Evolutionary conservation across 352 stramenopile species (phyloP), one percentile per base, ranked within the genome.

Genomic region (Blastocystis hominis): DNA sequence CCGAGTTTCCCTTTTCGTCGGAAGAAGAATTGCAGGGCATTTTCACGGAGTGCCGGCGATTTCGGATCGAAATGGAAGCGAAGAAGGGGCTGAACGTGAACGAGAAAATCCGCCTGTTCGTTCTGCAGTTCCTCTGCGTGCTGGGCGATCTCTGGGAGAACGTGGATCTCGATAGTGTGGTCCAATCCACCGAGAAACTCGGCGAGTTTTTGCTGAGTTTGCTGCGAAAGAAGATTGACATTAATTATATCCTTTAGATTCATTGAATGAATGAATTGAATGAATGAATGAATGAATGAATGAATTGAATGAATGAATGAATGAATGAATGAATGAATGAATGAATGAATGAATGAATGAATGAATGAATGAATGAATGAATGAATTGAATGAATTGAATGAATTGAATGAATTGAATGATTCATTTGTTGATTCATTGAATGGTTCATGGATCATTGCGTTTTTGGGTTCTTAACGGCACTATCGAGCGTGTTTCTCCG

Each of bases 121-220:
- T 30, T 1, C 20, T 64, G 34, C 72, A 47, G n/a, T 84, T 69
- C 55, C 55, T 84, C 3, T 44, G 40, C 34, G 24, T 84, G n/a
- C 30, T 84, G 13, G 47, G 72, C 7, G n/a, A 46, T 2, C 17
- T 84, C n/a, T 84, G 72, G 72, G 62, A 34, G 38, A 84, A 84
- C 13, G 47, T 84, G 47, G 47, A 64, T 20, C 15, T 68, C 24
- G 47, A 63, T 46, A 24, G 9, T n/a, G 9, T 47, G 3, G 46
- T 55, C 0, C 13, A 24, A 0, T 53, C 50, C 7, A 9, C n/a
- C 9, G 24, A 24, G 17, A 3, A n/a, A 55, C 34, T 77, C 38
- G 46, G 38, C 0, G 17, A 20, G 20, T 36, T 17, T 3, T 34
- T 77, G 44, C 13, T 20, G 24, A 53, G 30, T 38, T 30, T 75